Evolutionary conservation across 148 eudicot genomes (phyloP).

Genomic region (Vaccinium macrocarpon): DNA sequence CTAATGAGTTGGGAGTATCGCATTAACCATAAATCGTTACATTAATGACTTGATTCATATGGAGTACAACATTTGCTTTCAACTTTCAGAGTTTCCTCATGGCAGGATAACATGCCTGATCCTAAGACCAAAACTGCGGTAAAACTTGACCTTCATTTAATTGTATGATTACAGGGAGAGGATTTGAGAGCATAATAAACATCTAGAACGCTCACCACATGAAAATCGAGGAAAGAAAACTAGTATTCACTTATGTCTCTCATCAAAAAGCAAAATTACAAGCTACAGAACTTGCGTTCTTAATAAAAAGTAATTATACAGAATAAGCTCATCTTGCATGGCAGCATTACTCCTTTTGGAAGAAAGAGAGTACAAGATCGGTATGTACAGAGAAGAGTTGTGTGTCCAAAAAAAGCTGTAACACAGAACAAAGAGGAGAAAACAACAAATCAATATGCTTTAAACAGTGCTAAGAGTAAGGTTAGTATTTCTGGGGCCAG

Average conservation of each 20-base stretch:
- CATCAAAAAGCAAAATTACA: not conserved
- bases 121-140: not conserved
- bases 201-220: not conserved
- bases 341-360: conserved; percentile 69
- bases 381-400: conserved; percentile 97
- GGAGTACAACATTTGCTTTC: not conserved
- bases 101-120: not conserved
- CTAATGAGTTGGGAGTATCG: not conserved
- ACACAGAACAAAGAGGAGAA: not conserved
- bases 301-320: conserved; percentile 3
- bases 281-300: conserved; percentile 23
- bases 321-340: conserved; percentile 19
- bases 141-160: conserved; percentile 2
- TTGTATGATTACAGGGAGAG: conserved; percentile 4
- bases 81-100: not conserved
- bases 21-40: not conserved
- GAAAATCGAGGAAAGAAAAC: not conserved
- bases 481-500: not conserved
- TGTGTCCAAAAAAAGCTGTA: conserved; percentile 84
- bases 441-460: conserved; percentile 21
- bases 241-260: not conserved
- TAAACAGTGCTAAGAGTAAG: not conserved
- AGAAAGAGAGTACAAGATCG: conserved; percentile 84
- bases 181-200: not conserved
- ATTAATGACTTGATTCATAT: not conserved